phyloP scores from a whole-genome alignment of 2,329 filamentous ascomycete species.

The Nemania sp. region DNA sequence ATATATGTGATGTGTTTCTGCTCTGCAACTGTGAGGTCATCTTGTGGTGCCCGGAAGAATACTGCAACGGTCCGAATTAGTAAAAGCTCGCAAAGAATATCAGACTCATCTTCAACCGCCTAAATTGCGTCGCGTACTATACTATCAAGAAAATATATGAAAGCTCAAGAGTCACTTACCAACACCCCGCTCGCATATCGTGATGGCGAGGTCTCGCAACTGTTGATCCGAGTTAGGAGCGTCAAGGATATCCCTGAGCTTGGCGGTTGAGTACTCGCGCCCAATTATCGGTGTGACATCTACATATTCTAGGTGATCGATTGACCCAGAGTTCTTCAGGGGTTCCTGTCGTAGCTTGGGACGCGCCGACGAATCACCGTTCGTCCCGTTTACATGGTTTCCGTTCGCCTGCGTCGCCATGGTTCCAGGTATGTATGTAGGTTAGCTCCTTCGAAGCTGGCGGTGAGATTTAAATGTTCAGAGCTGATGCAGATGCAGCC shows the following conservation, averaged over 20 bases:
- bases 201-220: conserved; percentile 41
- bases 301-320: conserved; percentile 39
- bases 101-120: background rate
- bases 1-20: conserved; percentile 40
- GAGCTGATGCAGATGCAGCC: background rate
- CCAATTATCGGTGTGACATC: conserved; percentile 42
- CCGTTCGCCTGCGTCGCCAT: conserved; percentile 3
- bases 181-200: conserved; percentile 41
- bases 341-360: conserved; percentile 29
- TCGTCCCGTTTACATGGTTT: conserved; percentile 10
- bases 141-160: background rate
- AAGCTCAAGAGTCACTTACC: background rate
- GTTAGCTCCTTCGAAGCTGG: background rate
- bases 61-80: conserved; percentile 15
- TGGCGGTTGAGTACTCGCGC: conserved; percentile 39
- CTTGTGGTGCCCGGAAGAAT: conserved; percentile 39
- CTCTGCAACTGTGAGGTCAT: conserved; percentile 39
- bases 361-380: conserved; percentile 12
- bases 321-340: conserved; percentile 34
- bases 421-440: background rate
- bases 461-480: background rate
- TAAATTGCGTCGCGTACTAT: background rate
- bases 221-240: conserved; percentile 38
- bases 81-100: background rate
- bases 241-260: conserved; percentile 38